Conservation (phyloP, 176 grass and related monocot species). For the Triticum dicoccoides region DNA sequence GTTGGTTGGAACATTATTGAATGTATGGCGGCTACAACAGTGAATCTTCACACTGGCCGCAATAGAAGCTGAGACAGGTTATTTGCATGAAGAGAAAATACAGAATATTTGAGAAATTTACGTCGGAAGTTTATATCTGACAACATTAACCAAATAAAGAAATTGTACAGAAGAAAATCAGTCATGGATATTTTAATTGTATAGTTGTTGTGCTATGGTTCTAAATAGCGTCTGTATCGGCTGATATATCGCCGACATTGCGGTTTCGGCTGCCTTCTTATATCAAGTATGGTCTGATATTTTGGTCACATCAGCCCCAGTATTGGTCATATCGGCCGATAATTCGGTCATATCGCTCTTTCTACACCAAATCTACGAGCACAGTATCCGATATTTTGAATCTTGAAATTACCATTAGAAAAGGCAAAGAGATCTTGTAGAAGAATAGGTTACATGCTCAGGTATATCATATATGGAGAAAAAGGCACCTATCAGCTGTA, state of each 20-base stretch:
- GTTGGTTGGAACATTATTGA: conserved; percentile 6
- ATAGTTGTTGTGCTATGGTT: not conserved
- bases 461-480: conserved; percentile 1
- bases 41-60: conserved; percentile 11
- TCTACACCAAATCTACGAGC: not conserved
- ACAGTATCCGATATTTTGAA: not conserved
- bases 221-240: not conserved
- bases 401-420: conserved; percentile 1
- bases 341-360: not conserved
- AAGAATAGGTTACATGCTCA: conserved; percentile 7
- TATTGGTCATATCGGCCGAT: not conserved
- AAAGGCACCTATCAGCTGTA: not conserved
- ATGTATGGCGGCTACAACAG: not conserved
- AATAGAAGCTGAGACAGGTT: conserved; percentile 14
- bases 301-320: not conserved
- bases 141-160: not conserved
- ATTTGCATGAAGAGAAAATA: conserved; percentile 25
- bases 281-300: not conserved
- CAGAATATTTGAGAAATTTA: conserved; percentile 17
- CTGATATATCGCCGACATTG: not conserved
- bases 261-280: not conserved
- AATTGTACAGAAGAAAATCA: conserved; percentile 10
- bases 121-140: not conserved
- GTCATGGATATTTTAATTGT: not conserved
- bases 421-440: not conserved